These are phyloP conservation scores for Linaria vulgaris DNA, from an alignment of 257 asterid species.

Conservation along the genomic window DNA sequence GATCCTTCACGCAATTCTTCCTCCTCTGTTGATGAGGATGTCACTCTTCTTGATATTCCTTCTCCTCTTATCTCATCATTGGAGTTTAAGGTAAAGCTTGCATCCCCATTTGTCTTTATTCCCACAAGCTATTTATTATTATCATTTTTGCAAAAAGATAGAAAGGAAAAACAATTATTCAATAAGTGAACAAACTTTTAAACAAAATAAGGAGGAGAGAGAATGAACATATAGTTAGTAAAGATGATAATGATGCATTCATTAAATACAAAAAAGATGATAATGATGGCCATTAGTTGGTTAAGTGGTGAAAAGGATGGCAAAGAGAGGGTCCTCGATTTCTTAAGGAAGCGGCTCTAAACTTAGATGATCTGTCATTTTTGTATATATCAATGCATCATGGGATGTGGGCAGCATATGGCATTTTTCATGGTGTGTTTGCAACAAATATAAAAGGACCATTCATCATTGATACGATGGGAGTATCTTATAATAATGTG, in stretches of 20 bases:
- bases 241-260: conserved; percentile 8
- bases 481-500: conserved; percentile 12
- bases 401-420: conserved; percentile 4
- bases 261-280: conserved; percentile 18
- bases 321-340: conserved; percentile 18
- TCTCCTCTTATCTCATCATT: conserved; percentile 63
- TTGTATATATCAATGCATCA: conserved; percentile 12
- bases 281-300: conserved; percentile 20
- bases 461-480: conserved; percentile 19
- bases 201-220: not conserved
- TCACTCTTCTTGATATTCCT: conserved; percentile 50
- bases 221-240: not conserved
- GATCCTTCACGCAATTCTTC: conserved; percentile 62
- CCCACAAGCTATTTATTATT: conserved; percentile 60
- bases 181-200: not conserved
- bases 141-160: too few relatives aligned
- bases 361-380: conserved; percentile 14
- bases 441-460: not conserved
- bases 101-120: conserved; percentile 67
- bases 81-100: conserved; percentile 56
- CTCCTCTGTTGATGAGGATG: conserved; percentile 25
- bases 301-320: conserved; percentile 24
- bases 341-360: conserved; percentile 1
- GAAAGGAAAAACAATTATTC: not conserved
- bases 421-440: conserved; percentile 4